Evolutionary conservation across 2,329 filamentous ascomycete species (phyloP), one percentile per base, ranked within the genome.

Genomic region (Triangularia verruculosa): DNA sequence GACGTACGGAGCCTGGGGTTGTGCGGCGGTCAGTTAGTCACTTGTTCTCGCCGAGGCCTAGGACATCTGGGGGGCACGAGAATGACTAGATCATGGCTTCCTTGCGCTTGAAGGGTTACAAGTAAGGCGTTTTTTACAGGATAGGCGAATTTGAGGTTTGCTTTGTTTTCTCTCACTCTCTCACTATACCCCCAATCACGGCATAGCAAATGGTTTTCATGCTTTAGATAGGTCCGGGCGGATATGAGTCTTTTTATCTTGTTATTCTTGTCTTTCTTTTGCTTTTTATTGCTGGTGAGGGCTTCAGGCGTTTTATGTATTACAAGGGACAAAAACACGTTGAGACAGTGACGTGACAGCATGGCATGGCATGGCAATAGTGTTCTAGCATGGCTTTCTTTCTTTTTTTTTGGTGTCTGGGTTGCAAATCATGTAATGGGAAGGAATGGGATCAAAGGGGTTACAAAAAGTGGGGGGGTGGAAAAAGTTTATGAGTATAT

Each of bases 1-100:
- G 62, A 2, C 52, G 63, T 34, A 64, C 61, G n/a, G 68, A 70
- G 61, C 64, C 67, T 1, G 64, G 62, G 0, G 39, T 53, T 13
- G 20, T 62, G 30, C 52, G 66, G 20, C 30, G 66, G 30, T 30
- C 25, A 9, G 52, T 59, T 20, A 25, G 52, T 13, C 12, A 27
- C 3, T 28, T 62, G 1, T 28, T 47, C 15, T 57, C 43, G 24
- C 59, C 60, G 17, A 52, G 64, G 22, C 61, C 64, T 15, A 30
- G 59, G n/a, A 65, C 62, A 2, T 7, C 57, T 52, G 24, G 39
- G 5, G 57, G 34, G 57, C 34, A 52, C 20, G 13, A 59, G 11
- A 15, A 59, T 43, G 34, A 57, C 30, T 30, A 20, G 20, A n/a
- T n/a, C n/a, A n/a, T n/a, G n/a, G n/a, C n/a, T n/a, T n/a, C 15